A percentile compares a stretch with the other conserved stretches of the same genome.
Evolutionary conservation across 495 filamentous ascomycete species (phyloP).

Genomic region (Aspergillus cavernicola): DNA sequence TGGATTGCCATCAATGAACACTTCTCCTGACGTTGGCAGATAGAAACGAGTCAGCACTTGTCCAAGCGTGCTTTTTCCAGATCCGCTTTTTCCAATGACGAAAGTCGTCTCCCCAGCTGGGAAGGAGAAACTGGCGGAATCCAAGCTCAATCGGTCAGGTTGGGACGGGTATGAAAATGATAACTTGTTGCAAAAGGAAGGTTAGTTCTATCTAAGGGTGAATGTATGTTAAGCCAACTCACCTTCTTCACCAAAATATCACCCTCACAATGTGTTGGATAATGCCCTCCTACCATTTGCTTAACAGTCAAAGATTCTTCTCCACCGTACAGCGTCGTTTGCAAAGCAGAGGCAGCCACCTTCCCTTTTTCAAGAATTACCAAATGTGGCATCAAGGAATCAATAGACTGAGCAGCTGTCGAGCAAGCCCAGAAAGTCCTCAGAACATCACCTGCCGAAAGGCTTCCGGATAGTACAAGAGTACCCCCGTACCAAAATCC

Average conservation of each 20-base stretch:
- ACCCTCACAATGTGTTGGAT: conserved; percentile 50
- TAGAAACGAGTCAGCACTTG: conserved; percentile 80
- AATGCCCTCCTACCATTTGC: conserved; percentile 20
- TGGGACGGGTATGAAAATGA: conserved; percentile 83
- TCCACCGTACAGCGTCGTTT: conserved; percentile 34
- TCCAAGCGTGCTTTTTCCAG: conserved; percentile 87
- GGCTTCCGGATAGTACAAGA: conserved; percentile 52
- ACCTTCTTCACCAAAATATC: conserved; percentile 70
- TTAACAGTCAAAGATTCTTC: conserved; percentile 19
- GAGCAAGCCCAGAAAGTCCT: conserved; percentile 84
- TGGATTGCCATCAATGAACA: conserved; percentile 63
- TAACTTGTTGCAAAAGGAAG: conserved; percentile 41
- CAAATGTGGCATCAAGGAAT: conserved; percentile 69
- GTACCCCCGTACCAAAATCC: conserved; percentile 87
- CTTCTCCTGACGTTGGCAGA: conserved; percentile 57
- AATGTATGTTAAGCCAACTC: conserved; percentile 24
- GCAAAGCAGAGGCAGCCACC: conserved; percentile 62
- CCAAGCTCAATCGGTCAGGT: conserved; percentile 57
- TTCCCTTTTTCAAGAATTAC: conserved; percentile 76
- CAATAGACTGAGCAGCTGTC: conserved; percentile 68
- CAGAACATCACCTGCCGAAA: conserved; percentile 66
- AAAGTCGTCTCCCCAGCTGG: conserved; percentile 71
- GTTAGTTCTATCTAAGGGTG: not conserved
- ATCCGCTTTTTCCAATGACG: conserved; percentile 82
- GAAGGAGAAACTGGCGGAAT: conserved; percentile 62